Evolutionary conservation across 2,329 filamentous ascomycete species (phyloP), one percentile per base, ranked within the genome.

Genomic region (Myriangium duriaei): DNA sequence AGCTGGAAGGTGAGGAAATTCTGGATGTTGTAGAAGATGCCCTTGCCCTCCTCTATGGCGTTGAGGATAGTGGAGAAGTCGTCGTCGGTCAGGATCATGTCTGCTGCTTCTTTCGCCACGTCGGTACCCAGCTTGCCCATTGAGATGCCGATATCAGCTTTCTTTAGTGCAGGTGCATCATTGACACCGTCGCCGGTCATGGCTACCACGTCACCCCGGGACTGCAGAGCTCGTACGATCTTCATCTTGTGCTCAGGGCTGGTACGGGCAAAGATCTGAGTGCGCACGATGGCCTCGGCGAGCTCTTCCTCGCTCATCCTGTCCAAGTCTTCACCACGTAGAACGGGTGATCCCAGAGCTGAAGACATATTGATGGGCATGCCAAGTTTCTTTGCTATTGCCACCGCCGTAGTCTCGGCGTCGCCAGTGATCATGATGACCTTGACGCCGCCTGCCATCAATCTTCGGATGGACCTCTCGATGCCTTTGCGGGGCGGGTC

Each of bases 361-460:
- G 46, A 74, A 65, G 51, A 72, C 61, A 60, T 76, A 69, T 54
- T 69, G 61, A 96, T 74, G 2, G 79, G 76, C 84, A 98, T 98
- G 29, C 91, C 91, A n/a, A 98, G 70, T 53, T 94, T 88, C 59
- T 74, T 84, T 18, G 84, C 91, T 55, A 98, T 96, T 1, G 91
- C 91, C 32, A 95, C 69, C 2, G 91, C 91, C 2, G 91, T 98
- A 1, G 85, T 85, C 57, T 96, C 86, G 11, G 91, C 85, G 58
- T 98, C 91, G 42, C 91, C 91, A 7, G 91, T 98, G 48, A 98
- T 96, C 91, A 98, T 98, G 50, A 98, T 92, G 33, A 98, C 84
- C 58, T 86, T 91, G 45, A 98, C 91, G 28, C 88, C 88, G 38
- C 91, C 91, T 34, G 85, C 77, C 79, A 96, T 88, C 39, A 98